Percentiles rank a stretch among this genome's conserved stretches.
Conservation (phyloP, 768 basidiomycete species). For the Phlebiopsis flavidoalba region DNA sequence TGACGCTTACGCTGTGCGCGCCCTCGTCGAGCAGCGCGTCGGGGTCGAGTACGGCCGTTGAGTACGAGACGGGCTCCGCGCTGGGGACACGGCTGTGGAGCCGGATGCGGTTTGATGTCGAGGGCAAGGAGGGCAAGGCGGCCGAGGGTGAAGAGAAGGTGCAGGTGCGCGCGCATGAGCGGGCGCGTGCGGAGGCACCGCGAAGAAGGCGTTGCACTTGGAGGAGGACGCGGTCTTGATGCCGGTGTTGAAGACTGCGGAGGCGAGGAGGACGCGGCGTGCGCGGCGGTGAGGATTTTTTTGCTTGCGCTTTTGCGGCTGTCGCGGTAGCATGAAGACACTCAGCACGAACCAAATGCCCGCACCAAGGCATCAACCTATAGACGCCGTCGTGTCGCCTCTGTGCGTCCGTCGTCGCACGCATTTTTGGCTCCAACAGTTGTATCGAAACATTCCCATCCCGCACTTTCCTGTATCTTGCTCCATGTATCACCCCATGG, state of each 20-base stretch:
- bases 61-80: background rate
- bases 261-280: background rate
- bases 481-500: background rate
- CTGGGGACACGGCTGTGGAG: conserved; percentile 2
- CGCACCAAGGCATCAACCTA: background rate
- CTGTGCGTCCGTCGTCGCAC: background rate
- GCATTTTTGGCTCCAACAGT: background rate
- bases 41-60: conserved; percentile 1
- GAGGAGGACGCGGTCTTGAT: background rate
- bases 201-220: conserved; percentile 1
- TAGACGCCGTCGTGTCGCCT: background rate
- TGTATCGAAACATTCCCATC: background rate
- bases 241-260: background rate
- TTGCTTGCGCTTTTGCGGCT: too few relatives aligned
- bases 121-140: background rate
- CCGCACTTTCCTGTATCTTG: background rate
- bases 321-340: too few relatives aligned
- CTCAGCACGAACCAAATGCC: background rate
- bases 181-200: conserved; percentile 5
- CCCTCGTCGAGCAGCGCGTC: conserved; percentile 7
- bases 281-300: background rate
- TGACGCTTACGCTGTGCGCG: conserved; percentile 5
- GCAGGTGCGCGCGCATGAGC: background rate
- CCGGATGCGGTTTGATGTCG: background rate
- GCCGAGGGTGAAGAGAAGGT: background rate